Evolutionary conservation across 805 yeast species (phyloP).

Genomic region (Candida palmyrensis): DNA sequence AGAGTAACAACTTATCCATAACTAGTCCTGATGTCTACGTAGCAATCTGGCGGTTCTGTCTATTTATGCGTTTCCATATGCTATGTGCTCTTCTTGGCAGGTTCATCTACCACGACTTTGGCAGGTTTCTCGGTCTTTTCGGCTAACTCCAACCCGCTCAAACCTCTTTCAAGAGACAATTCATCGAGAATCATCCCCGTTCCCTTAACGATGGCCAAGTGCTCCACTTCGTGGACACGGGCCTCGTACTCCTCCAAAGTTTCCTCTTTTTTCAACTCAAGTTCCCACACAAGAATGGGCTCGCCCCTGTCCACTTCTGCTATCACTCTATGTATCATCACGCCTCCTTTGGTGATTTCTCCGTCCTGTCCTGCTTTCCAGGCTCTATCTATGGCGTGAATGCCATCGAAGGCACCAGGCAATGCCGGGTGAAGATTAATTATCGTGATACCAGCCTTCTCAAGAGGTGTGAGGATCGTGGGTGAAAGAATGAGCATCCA

Average conservation of each 20-base stretch:
- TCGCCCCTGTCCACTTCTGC: slow-evolving; percentile 93
- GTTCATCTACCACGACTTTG: background rate
- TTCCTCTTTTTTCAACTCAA: slow-evolving; percentile 68
- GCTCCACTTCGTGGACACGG: slow-evolving; percentile 82
- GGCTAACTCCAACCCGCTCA: background rate
- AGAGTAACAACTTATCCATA: too few relatives aligned
- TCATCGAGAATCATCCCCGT: slow-evolving; percentile 55
- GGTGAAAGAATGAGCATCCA: slow-evolving; percentile 94
- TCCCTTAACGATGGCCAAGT: slow-evolving; percentile 90
- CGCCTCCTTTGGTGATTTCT: slow-evolving; percentile 70
- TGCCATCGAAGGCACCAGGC: slow-evolving; percentile 96
- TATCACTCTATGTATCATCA: slow-evolving; percentile 96
- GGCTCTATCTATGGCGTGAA: slow-evolving; percentile 94
- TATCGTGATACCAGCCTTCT: slow-evolving; percentile 60
- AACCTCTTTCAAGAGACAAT: slow-evolving; percentile 9
- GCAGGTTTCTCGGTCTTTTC: background rate
- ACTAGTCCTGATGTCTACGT: too few relatives aligned
- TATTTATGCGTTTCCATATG: too few relatives aligned
- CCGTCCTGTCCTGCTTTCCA: slow-evolving; percentile 94
- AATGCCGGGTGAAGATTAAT: slow-evolving; percentile 95
- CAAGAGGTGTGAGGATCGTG: slow-evolving; percentile 63
- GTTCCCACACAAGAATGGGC: slow-evolving; percentile 78
- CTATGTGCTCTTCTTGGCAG: too few relatives aligned
- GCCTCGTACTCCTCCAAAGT: slow-evolving; percentile 72
- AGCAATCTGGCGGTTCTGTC: too few relatives aligned